These are phyloP conservation scores for Arthrobotrys conoides DNA, from an alignment of 2,329 filamentous ascomycete genomes.

Conservation along the genomic window DNA sequence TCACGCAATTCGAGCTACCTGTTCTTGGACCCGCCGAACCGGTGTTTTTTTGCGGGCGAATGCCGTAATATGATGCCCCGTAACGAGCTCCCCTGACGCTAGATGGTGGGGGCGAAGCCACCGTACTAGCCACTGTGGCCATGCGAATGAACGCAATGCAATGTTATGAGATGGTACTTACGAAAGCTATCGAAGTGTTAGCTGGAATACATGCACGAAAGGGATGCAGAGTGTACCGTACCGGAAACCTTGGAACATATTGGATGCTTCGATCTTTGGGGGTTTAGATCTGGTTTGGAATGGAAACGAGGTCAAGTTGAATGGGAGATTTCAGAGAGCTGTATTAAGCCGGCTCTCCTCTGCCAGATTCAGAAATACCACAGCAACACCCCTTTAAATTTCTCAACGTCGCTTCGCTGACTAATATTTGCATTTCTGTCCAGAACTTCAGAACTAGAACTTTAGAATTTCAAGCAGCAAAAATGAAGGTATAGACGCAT, in stretches of 20 bases:
- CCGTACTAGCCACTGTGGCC: constrained; percentile 26
- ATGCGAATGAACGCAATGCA: background rate
- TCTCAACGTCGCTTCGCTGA: background rate
- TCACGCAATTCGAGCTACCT: constrained; percentile 56
- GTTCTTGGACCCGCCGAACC: constrained; percentile 49
- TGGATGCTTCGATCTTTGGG: background rate
- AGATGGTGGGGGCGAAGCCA: constrained; percentile 27
- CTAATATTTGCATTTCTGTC: no score
- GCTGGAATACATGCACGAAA: background rate
- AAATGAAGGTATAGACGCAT: background rate
- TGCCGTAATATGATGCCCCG: constrained; percentile 31
- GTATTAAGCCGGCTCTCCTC: constrained; percentile 11
- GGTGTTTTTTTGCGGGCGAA: constrained; percentile 34
- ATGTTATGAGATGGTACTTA: background rate
- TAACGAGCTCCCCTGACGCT: constrained; percentile 23
- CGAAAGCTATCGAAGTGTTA: constrained; percentile 10
- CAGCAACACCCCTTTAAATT: constrained; percentile 21
- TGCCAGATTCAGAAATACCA: constrained; percentile 19
- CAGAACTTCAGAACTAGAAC: background rate
- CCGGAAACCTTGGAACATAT: constrained; percentile 14
- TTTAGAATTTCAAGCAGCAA: background rate
- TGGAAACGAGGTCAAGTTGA: constrained; percentile 2
- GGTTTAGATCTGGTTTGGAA: background rate
- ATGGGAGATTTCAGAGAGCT: constrained; percentile 1
- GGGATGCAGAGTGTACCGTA: background rate